A percentile compares a stretch with the other conserved stretches of the same genome.
Evolutionary conservation across 108 stramenopile genomes (phyloP).

Genomic region (Cyclotella baltica): DNA sequence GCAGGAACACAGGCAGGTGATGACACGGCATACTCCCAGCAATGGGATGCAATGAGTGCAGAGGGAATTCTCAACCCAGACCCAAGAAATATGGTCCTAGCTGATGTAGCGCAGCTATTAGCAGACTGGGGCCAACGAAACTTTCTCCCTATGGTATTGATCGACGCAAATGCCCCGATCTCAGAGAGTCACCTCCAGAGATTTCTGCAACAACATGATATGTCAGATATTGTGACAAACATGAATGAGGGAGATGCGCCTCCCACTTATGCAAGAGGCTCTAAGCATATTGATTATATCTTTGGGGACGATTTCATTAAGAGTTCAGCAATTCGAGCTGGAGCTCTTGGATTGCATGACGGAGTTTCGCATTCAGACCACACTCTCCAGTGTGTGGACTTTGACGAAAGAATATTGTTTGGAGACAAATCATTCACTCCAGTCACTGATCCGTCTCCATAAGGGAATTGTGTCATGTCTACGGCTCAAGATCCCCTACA

Average conservation of each 20-base stretch:
- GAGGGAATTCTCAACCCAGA: slow-evolving; percentile 1
- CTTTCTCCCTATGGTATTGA: neutral
- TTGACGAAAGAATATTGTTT: neutral
- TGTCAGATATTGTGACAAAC: neutral
- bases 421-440: neutral
- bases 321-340: neutral
- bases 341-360: neutral
- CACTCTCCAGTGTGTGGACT: neutral
- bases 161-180: neutral
- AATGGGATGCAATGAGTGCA: neutral
- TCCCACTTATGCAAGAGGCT: neutral
- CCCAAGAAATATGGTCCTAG: neutral
- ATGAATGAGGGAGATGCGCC: slow-evolving; percentile 6
- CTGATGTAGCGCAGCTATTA: neutral
- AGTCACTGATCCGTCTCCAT: neutral
- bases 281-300: neutral
- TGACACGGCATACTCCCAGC: neutral
- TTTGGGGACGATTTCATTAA: neutral
- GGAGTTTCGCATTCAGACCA: neutral
- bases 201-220: neutral
- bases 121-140: neutral
- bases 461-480: neutral
- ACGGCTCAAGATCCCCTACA: neutral
- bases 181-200: neutral
- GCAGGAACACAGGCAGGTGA: neutral